Percentiles rank a stretch among this genome's conserved stretches.
These are phyloP conservation scores for Aegilops longissima DNA, from an alignment of 176 grass and related monocot genomes.

Conservation along the genomic window DNA sequence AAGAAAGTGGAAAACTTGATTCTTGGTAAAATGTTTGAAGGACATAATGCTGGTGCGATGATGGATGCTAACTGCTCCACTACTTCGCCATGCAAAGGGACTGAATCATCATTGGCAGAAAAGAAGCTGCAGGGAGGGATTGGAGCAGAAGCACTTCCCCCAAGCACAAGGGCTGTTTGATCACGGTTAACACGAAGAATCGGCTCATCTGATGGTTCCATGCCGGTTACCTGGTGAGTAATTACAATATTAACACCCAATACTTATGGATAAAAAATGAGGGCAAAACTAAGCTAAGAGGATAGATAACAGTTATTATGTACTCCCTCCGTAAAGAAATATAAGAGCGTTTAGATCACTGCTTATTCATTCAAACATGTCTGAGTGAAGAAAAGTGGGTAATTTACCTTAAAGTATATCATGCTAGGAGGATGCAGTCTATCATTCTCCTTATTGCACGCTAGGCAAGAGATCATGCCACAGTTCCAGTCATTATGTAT, in stretches of 20 bases:
- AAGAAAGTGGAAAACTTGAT: conserved; percentile 81
- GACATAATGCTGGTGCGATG: conserved; percentile 75
- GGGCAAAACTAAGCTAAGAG: conserved; percentile 4
- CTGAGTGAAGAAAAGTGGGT: conserved; percentile 1
- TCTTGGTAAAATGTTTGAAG: conserved; percentile 78
- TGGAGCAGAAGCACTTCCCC: conserved; percentile 65
- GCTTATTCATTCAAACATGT: background rate
- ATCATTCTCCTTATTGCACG: conserved; percentile 52
- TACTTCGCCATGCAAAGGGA: conserved; percentile 70
- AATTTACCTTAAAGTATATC: conserved; percentile 72
- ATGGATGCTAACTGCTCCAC: conserved; percentile 81
- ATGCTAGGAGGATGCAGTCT: conserved; percentile 42
- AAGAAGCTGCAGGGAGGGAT: conserved; percentile 73
- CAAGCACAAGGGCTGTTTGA: conserved; percentile 88
- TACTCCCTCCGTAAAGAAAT: too few species aligned
- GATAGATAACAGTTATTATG: background rate
- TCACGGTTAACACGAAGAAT: conserved; percentile 70
- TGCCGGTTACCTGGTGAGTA: conserved; percentile 64
- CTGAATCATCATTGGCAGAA: conserved; percentile 41
- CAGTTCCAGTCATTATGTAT: conserved; percentile 75
- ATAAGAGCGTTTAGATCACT: too few species aligned
- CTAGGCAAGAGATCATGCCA: conserved; percentile 50
- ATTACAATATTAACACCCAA: conserved; percentile 21
- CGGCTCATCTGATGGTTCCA: conserved; percentile 76
- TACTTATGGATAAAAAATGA: background rate